Percentiles rank a stretch among this genome's conserved stretches.
These are phyloP conservation scores for Stachybotrys chartarum DNA, from an alignment of 2,329 filamentous ascomycete species.

Conservation along the genomic window DNA sequence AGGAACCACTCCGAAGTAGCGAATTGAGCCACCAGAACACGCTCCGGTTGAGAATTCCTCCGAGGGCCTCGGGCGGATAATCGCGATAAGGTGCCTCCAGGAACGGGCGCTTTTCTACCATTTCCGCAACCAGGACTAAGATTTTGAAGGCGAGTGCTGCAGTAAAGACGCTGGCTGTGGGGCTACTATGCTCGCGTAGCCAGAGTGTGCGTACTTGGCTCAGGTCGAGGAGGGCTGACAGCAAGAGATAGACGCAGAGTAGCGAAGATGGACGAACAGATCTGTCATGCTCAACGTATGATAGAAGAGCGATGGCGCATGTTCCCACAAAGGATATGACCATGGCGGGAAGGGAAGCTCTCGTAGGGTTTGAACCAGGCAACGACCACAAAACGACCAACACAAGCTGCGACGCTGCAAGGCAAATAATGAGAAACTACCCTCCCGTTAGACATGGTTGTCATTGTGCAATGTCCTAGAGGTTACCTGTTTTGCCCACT, in stretches of 20 bases:
- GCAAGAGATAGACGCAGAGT: constrained; percentile 28
- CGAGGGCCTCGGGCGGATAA: constrained; percentile 20
- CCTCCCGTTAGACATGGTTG: neutral
- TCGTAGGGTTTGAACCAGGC: neutral
- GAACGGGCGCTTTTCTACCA: constrained; percentile 14
- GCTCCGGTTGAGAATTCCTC: constrained; percentile 8
- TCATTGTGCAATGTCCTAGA: too few relatives aligned
- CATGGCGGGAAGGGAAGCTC: neutral
- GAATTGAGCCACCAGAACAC: constrained; percentile 16
- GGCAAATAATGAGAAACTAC: neutral
- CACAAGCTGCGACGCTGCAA: neutral
- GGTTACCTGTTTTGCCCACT: neutral
- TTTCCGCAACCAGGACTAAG: neutral
- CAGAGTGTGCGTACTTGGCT: constrained; percentile 31
- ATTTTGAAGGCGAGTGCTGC: constrained; percentile 20
- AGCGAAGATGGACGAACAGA: constrained; percentile 31
- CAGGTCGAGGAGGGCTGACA: constrained; percentile 32
- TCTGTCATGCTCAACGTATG: constrained; percentile 17
- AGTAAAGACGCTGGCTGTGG: constrained; percentile 18
- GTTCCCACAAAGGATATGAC: neutral
- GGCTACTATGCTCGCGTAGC: neutral
- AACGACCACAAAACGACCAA: neutral
- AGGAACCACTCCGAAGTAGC: neutral
- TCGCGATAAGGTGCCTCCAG: constrained; percentile 1
- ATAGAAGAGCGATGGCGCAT: neutral